Conservation (phyloP, 768 basidiomycete species). For the Pulveroboletus sp. region DNA sequence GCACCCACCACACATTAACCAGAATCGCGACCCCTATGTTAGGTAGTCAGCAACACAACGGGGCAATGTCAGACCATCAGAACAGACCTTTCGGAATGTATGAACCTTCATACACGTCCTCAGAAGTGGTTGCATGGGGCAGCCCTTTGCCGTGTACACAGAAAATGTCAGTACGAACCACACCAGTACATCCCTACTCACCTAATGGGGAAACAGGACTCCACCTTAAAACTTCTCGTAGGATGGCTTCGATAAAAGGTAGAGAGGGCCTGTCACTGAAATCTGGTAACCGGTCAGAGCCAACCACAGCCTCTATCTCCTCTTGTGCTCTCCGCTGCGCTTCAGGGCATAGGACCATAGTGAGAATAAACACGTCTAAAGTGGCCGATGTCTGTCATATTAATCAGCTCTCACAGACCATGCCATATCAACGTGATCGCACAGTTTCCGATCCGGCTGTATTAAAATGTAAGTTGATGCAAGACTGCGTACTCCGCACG, state of each 20-base stretch:
- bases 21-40: slow-evolving; percentile 16
- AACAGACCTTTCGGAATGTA: slow-evolving; percentile 24
- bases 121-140: slow-evolving; percentile 18
- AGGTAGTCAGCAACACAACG: not conserved
- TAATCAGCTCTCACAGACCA: not conserved
- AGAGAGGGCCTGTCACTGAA: slow-evolving; percentile 23
- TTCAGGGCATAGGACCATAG: slow-evolving; percentile 28
- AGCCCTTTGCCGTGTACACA: slow-evolving; percentile 11
- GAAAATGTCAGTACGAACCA: slow-evolving; percentile 1
- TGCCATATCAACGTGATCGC: slow-evolving; percentile 1
- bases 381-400: slow-evolving; percentile 17
- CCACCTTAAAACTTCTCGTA: slow-evolving; percentile 25
- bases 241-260: slow-evolving; percentile 24
- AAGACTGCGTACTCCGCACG: not conserved
- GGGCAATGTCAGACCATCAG: not conserved
- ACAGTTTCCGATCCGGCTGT: slow-evolving; percentile 29
- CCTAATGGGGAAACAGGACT: slow-evolving; percentile 21
- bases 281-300: slow-evolving; percentile 16
- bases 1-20: slow-evolving; percentile 22
- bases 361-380: slow-evolving; percentile 24
- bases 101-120: slow-evolving; percentile 24
- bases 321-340: slow-evolving; percentile 21
- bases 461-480: slow-evolving; percentile 2
- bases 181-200: slow-evolving; percentile 6
- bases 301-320: slow-evolving; percentile 24